Base-by-base conservation (phyloP, 2,329 filamentous ascomycete species). In the Clonostachys rhizophaga region DNA sequence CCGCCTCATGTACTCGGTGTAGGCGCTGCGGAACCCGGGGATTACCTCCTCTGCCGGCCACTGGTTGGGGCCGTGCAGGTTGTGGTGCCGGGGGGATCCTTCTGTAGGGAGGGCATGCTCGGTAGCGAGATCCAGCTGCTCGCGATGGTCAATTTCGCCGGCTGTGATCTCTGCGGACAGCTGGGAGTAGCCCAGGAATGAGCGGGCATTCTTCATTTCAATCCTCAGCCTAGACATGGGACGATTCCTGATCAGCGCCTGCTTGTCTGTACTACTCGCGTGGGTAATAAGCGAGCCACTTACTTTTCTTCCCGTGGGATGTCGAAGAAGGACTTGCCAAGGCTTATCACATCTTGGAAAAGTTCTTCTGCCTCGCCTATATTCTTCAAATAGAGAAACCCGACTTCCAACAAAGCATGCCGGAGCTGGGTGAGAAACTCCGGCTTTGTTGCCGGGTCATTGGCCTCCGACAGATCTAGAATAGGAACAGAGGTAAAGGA, bases 111-210 rank as follows among this genome's bases (percentile, higher is more conserved):
- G 44, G 0, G 83, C 72, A 56, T 94, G 88, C 45, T 89, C 83
- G 0, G 90, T 95, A 0, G 87, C 89, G 45, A 95, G 78, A 64
- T 95, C 90, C 51, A 95, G 85, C 63, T 95, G 90, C 64, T 95
- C 90, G 45, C 90, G 78, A 71, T 91, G 87, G 67, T 95, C 90
- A 56, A 81, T 76, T 44, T 79, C 78, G 54, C 85, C 82, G 17
- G 87, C 88, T 5, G 90, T 95, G 58, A 86, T 76, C 61, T 86
- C 84, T 52, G 82, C 81, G 5, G 79, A 78, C 46, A 87, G 77
- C 20, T 74, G 75, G 33, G 82, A 84, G 66, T 87, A 87, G 48
- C 84, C 84, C 16, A 89, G 72, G 65, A 89, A 89, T 9, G 83
- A 87, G 5, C 80, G 76, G 3, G 83, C 83, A 55, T 87, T 87